Evolutionary conservation across 2,329 filamentous ascomycete genomes (phyloP), one percentile per base, ranked within the genome.

Genomic region (Helminthosporium solani): DNA sequence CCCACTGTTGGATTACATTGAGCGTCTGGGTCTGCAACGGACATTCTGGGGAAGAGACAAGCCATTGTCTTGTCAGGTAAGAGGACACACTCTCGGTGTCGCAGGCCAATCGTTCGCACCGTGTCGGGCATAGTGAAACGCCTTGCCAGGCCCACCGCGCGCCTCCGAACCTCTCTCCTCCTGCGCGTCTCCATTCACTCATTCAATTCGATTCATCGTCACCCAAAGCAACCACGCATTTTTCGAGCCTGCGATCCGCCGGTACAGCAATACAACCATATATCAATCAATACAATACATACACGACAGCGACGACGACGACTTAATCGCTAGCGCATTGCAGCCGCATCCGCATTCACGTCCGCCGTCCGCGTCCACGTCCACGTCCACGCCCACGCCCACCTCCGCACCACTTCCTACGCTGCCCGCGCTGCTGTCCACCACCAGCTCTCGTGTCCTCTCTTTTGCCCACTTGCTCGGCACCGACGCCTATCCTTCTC

Each of bases 61-160:
- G 23, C 5, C 6, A 25, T 6, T 25, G 23, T 6, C 23, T 25
- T 25, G 6, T 25, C 23, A 5, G 23, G 23, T 25, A 25, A 14
- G 28, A 12, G 14, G 14, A 31, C 7, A 6, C 28, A 31, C 28
- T 12, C n/a, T 12, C 28, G 28, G 28, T 31, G 7, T 14, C 25
- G 15, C 45, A 42, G 46, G 44, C 53, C 50, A 56, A 56, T 56
- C 47, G 50, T 42, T 40, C 43, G 23, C 28, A 33, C 38, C 34
- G 44, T 46, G 40, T 44, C 43, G 5, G 33, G 42, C 45, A 40
- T 46, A 28, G 46, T 64, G 61, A 64, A 64, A 64, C 61, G 48
- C 42, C 46, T 42, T 15, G 25, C 25, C 33, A 33, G 53, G 56
- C 52, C 50, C 51, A 56, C 20, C 20, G 20, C 35, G 35, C 35